A percentile compares a stretch with the other conserved stretches of the same genome.
phyloP scores from a whole-genome alignment of 1,139 yeast genomes.

The Debaryomycetaceae sp. region DNA sequence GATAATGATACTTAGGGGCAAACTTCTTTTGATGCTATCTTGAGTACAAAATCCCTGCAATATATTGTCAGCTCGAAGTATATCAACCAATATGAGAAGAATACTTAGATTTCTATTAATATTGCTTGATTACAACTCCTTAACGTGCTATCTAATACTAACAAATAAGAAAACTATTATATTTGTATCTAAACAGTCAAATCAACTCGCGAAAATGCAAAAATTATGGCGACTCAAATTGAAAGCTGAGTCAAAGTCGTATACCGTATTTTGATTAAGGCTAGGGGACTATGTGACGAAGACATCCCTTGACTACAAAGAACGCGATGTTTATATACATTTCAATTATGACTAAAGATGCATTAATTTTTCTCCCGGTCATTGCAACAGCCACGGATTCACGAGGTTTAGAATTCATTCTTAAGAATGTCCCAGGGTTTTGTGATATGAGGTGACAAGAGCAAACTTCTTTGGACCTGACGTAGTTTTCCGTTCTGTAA shows the following conservation, averaged over 20 bases:
- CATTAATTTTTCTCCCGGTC: too few relatives aligned
- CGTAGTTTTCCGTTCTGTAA: conserved; percentile 43
- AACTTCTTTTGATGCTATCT: not conserved
- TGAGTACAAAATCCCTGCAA: not conserved
- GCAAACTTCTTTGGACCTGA: conserved; percentile 56
- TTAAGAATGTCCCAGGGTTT: not conserved
- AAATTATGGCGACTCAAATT: not conserved
- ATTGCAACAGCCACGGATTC: too few relatives aligned
- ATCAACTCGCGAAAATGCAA: not conserved
- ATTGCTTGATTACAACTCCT: not conserved
- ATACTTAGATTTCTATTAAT: not conserved
- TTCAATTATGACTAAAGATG: too few relatives aligned
- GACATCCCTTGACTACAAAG: too few relatives aligned
- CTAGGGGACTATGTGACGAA: too few relatives aligned
- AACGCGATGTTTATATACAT: too few relatives aligned
- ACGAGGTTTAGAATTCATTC: not conserved
- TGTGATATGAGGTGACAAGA: conserved; percentile 24
- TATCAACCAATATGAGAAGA: not conserved
- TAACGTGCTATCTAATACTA: not conserved
- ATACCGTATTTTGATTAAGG: too few relatives aligned
- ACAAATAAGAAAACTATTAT: not conserved
- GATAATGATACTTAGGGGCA: not conserved
- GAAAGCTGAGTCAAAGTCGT: too few relatives aligned
- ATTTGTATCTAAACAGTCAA: not conserved
- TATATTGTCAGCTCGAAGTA: not conserved